Evolutionary conservation across 2,329 filamentous ascomycete genomes (phyloP).

Genomic region (Aspergillus fumigatiaffinis): DNA sequence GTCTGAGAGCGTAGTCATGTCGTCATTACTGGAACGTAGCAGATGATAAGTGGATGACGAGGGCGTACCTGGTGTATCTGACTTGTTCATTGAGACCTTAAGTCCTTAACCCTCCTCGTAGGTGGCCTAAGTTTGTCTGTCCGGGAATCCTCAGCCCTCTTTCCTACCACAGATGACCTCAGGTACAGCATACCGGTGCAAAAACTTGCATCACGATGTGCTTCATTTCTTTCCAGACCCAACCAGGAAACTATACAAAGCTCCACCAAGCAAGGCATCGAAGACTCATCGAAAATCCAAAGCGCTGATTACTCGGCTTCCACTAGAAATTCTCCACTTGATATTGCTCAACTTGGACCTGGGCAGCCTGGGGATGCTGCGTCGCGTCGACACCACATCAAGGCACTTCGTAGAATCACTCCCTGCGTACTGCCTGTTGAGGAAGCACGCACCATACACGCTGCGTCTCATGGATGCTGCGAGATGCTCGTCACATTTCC

Average conservation of each 20-base stretch:
- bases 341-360: slow-evolving; percentile 5
- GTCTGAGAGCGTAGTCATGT: too few species aligned
- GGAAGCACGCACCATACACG: background rate
- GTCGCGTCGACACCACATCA: slow-evolving; percentile 1
- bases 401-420: slow-evolving; percentile 3
- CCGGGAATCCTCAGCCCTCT: background rate
- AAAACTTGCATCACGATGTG: background rate
- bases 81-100: background rate
- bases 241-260: background rate
- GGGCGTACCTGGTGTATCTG: background rate
- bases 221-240: background rate
- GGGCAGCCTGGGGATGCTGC: slow-evolving; percentile 1
- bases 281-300: background rate
- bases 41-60: background rate
- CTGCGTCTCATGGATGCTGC: background rate
- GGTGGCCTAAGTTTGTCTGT: background rate
- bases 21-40: background rate
- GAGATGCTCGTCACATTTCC: slow-evolving; percentile 2
- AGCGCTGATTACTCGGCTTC: background rate
- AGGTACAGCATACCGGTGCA: background rate
- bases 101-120: background rate
- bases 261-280: background rate
- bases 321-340: slow-evolving; percentile 1
- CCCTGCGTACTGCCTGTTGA: slow-evolving; percentile 3
- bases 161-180: background rate